Evolutionary conservation across 1,139 yeast species (phyloP).

Genomic region (Diutina neorugosa): DNA sequence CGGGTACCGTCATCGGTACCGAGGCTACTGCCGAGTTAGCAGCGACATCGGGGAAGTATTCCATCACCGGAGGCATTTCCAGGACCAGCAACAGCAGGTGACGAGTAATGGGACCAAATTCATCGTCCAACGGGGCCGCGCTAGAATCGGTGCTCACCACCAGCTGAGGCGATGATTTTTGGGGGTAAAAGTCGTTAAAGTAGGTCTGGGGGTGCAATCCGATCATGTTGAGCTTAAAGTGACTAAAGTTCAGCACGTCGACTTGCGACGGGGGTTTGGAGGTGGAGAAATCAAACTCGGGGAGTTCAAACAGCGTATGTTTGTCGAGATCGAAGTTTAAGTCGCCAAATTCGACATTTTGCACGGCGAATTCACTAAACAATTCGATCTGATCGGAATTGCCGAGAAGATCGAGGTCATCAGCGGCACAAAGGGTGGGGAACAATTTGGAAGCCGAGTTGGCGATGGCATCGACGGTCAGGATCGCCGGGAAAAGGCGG

Average conservation of each 20-base stretch:
- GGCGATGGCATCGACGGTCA: background rate
- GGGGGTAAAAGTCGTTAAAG: slow-evolving; percentile 2
- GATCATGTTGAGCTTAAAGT: slow-evolving; percentile 3
- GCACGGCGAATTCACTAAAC: background rate
- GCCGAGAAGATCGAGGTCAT: background rate
- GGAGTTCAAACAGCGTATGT: background rate
- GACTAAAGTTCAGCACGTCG: background rate
- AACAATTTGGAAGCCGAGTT: background rate
- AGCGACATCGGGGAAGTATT: too few species aligned
- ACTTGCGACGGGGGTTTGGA: background rate
- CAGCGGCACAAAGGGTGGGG: slow-evolving; percentile 1
- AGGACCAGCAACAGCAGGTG: background rate
- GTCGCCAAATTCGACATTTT: slow-evolving; percentile 1
- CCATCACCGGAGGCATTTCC: background rate
- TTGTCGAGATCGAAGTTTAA: background rate
- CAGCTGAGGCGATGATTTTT: background rate
- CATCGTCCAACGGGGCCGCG: slow-evolving; percentile 1
- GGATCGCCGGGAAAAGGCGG: background rate
- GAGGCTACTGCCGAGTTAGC: background rate
- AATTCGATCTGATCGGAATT: background rate
- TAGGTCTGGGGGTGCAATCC: background rate
- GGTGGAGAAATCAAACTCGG: background rate
- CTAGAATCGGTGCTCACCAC: background rate
- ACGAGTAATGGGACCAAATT: background rate
- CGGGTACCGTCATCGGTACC: background rate